phyloP scores from a whole-genome alignment of 805 yeast species.

The Vanderwaltozyma tropicalis region DNA sequence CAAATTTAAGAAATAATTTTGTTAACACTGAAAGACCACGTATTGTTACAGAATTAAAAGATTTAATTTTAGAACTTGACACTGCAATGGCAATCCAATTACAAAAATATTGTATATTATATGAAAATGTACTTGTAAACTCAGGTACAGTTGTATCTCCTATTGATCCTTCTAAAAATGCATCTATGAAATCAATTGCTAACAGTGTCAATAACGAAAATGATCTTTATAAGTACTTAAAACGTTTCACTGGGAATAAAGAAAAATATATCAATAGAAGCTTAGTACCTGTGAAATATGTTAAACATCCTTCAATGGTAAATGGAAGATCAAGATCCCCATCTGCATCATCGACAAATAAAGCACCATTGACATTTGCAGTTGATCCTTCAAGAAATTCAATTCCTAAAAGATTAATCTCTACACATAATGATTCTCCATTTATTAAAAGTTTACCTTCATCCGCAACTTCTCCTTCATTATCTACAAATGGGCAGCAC shows the following conservation, averaged over 20 bases:
- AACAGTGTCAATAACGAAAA: slow-evolving; percentile 71
- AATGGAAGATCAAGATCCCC: not conserved
- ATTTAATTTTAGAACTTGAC: slow-evolving; percentile 76
- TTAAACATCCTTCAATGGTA: slow-evolving; percentile 54
- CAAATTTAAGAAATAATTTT: slow-evolving; percentile 63
- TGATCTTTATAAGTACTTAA: slow-evolving; percentile 62
- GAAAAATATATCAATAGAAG: slow-evolving; percentile 31
- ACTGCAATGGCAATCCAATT: slow-evolving; percentile 80
- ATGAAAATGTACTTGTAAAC: slow-evolving; percentile 73
- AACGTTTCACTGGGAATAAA: slow-evolving; percentile 32
- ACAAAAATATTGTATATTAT: slow-evolving; percentile 79
- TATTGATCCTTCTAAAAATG: slow-evolving; percentile 33
- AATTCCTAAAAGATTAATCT: slow-evolving; percentile 24
- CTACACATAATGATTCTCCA: slow-evolving; percentile 29
- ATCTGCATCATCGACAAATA: not conserved
- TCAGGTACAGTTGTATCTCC: slow-evolving; percentile 79
- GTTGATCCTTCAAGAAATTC: slow-evolving; percentile 24
- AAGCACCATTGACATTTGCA: slow-evolving; percentile 19
- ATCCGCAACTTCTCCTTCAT: slow-evolving; percentile 5
- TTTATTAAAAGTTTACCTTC: too few species aligned
- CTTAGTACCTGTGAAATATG: slow-evolving; percentile 59
- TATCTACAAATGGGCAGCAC: slow-evolving; percentile 1
- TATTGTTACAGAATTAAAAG: slow-evolving; percentile 57
- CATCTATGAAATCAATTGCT: slow-evolving; percentile 68
- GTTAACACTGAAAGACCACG: slow-evolving; percentile 68